A percentile compares a stretch with the other conserved stretches of the same genome.
Conservation (phyloP, 2,329 filamentous ascomycete genomes). For the Aspergillus piperis region DNA sequence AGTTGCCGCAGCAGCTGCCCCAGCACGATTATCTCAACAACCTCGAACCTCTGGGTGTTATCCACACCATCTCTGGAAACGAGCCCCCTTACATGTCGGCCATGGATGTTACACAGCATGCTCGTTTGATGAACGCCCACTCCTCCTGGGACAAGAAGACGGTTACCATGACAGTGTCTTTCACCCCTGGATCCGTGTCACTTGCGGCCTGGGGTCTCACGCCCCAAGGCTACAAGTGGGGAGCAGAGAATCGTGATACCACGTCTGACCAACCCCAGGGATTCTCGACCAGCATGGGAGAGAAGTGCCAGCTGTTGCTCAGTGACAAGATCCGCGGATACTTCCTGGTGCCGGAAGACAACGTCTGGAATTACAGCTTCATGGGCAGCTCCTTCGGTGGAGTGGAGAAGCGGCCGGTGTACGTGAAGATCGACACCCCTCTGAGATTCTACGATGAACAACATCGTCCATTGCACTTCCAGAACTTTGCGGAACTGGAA, state of each 20-base stretch:
- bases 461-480: conserved; percentile 92
- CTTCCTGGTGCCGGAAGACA: conserved; percentile 90
- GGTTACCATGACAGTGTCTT: conserved; percentile 90
- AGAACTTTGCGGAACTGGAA: conserved; percentile 95
- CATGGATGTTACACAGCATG: conserved; percentile 89
- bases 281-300: conserved; percentile 87
- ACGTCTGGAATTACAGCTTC: conserved; percentile 97
- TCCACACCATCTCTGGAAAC: conserved; percentile 93
- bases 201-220: conserved; percentile 92
- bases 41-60: conserved; percentile 88
- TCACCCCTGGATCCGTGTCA: conserved; percentile 94
- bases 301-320: conserved; percentile 91
- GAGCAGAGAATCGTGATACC: conserved; percentile 89
- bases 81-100: conserved; percentile 97
- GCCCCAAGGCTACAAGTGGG: conserved; percentile 93
- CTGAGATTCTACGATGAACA: conserved; percentile 86
- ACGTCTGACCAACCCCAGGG: conserved; percentile 91
- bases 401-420: conserved; percentile 85
- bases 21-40: conserved; percentile 86
- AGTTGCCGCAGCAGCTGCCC: conserved; percentile 84
- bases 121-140: conserved; percentile 84
- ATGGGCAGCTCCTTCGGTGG: conserved; percentile 86
- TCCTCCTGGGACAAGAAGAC: conserved; percentile 83
- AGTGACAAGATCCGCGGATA: conserved; percentile 93
- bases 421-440: conserved; percentile 92